Conservation (phyloP, 2,329 filamentous ascomycete species). For the Penicillium paneum region DNA sequence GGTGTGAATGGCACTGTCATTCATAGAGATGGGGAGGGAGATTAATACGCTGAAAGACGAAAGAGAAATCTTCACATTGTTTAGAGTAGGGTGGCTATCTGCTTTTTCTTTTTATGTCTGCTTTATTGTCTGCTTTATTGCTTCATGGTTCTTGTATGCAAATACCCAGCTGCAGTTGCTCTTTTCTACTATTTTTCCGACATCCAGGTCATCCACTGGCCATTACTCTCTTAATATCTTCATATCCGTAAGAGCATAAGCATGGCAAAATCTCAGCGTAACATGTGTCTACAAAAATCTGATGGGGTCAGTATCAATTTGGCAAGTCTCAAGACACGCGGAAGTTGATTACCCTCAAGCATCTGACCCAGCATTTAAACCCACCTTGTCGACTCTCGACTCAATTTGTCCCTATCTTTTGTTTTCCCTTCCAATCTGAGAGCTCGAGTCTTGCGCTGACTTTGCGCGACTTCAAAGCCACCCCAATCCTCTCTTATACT, state of each 20-base stretch:
- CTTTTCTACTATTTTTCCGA: background rate
- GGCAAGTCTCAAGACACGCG: background rate
- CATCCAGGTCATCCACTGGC: background rate
- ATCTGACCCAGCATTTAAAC: background rate
- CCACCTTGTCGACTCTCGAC: background rate
- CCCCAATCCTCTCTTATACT: background rate
- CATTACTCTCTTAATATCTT: background rate
- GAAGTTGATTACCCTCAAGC: background rate
- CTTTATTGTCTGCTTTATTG: background rate
- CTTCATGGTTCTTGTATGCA: slow-evolving; percentile 9
- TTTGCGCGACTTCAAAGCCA: background rate
- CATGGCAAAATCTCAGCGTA: background rate
- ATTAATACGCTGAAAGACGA: background rate
- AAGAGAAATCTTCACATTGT: background rate
- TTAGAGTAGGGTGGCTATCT: background rate
- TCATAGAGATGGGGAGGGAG: background rate
- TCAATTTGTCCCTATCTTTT: background rate
- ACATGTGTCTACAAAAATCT: background rate
- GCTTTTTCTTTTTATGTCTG: background rate
- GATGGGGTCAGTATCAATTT: background rate
- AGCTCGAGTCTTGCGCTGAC: background rate
- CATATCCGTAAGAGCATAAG: background rate
- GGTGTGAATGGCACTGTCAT: background rate
- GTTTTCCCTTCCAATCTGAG: background rate
- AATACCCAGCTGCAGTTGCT: slow-evolving; percentile 9